Conservation (phyloP, 192 early-diverging fungal species). For the Pecoramyces ruminantium region DNA sequence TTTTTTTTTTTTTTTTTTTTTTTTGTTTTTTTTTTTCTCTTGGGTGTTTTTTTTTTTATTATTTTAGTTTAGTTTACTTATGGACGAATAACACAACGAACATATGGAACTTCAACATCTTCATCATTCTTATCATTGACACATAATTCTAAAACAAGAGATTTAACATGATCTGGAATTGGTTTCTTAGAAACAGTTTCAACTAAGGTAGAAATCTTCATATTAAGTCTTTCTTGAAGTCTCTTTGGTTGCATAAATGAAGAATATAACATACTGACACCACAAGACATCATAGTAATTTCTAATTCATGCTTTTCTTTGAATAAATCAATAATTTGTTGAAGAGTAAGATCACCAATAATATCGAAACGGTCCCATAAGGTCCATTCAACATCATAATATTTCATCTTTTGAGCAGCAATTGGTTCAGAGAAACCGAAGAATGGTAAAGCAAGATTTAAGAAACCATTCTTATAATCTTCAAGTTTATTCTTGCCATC, state of each 20-base stretch:
- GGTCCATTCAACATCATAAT: slow-evolving; percentile 69
- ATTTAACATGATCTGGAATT: slow-evolving; percentile 65
- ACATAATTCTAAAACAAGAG: slow-evolving; percentile 72
- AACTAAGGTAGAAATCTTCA: slow-evolving; percentile 69
- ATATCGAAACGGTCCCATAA: slow-evolving; percentile 95
- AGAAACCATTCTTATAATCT: slow-evolving; percentile 97
- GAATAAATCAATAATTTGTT: slow-evolving; percentile 78
- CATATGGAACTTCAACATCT: slow-evolving; percentile 48
- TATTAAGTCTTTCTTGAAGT: slow-evolving; percentile 54
- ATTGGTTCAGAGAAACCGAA: slow-evolving; percentile 99
- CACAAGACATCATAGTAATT: slow-evolving; percentile 80
- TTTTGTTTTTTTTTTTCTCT: slow-evolving; percentile 2
- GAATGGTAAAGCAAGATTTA: slow-evolving; percentile 95
- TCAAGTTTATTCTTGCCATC: slow-evolving; percentile 65
- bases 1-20: too few relatives aligned
- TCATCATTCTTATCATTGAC: slow-evolving; percentile 75
- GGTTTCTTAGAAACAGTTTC: slow-evolving; percentile 74
- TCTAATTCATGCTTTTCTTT: slow-evolving; percentile 65
- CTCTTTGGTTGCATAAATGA: slow-evolving; percentile 78
- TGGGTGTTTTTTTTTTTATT: not conserved
- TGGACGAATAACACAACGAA: slow-evolving; percentile 15
- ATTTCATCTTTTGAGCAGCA: slow-evolving; percentile 57
- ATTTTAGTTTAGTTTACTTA: not conserved
- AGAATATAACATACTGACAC: slow-evolving; percentile 83
- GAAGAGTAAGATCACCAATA: slow-evolving; percentile 63